Evolutionary conservation across 73 alveolate genomes (phyloP).

Genomic region (Blepharisma stoltei): DNA sequence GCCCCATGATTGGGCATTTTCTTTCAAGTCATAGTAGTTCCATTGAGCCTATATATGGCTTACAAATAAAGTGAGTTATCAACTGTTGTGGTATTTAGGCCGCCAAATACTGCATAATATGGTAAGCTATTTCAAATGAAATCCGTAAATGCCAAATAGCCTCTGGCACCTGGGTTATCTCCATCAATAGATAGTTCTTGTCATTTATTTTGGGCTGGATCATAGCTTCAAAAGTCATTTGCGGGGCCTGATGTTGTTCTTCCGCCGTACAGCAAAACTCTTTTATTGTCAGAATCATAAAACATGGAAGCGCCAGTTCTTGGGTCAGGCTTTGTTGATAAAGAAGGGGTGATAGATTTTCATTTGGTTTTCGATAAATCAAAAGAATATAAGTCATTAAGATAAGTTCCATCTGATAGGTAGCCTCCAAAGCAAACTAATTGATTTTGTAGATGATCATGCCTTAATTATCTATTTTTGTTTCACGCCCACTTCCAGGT

Average conservation of each 20-base stretch:
- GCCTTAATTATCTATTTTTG: too few relatives aligned
- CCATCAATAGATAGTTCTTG: neutral
- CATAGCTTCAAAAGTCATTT: neutral
- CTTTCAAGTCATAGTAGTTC: neutral
- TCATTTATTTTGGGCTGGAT: neutral
- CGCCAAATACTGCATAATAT: conserved; percentile 5
- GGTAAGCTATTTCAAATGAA: neutral
- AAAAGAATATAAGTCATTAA: too few relatives aligned
- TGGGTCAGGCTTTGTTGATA: too few relatives aligned
- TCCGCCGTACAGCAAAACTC: neutral
- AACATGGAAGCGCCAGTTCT: too few relatives aligned
- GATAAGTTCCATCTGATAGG: too few relatives aligned
- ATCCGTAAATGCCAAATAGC: neutral
- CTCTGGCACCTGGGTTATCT: neutral
- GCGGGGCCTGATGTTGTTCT: conserved; percentile 3
- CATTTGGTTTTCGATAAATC: too few relatives aligned
- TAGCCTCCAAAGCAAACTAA: too few relatives aligned
- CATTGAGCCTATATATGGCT: neutral
- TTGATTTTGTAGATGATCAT: too few relatives aligned
- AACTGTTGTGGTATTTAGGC: neutral
- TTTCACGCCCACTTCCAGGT: too few relatives aligned
- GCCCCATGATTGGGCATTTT: neutral
- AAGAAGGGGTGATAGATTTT: too few relatives aligned
- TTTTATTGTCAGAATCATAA: neutral
- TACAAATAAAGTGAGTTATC: conserved; percentile 5